Evolutionary conservation across 2,329 filamentous ascomycete genomes (phyloP), one percentile per base, ranked within the genome.

Genomic region (Passalora sequoiae): DNA sequence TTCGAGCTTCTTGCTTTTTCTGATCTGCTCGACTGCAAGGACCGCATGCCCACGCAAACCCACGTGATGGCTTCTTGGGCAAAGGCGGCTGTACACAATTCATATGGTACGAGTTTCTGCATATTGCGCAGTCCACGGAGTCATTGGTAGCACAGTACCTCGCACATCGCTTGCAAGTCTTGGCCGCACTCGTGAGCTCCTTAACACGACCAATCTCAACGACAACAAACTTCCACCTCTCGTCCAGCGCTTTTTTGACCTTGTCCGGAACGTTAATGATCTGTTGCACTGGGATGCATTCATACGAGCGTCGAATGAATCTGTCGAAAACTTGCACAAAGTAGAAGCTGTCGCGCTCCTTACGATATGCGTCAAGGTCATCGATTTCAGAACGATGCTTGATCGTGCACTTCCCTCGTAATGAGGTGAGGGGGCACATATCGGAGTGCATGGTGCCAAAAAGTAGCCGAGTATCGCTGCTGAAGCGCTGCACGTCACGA

Each of bases 401-500:
- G 65, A 98, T 92, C 53, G 83, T 80, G 67, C 91, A 97, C 70
- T 94, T 95, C 55, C 92, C 92, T 60, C 92, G 87, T 56, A 98
- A 74, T 33, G 92, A 88, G 38, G 89, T 89, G 59, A 98, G 75
- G 45, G 92, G 92, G 64, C 88, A 94, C 50, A 89, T 84, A 71
- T 98, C 92, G 19, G 92, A 97, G 68, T 98, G 92, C 92, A 98
- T 98, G 21, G 92, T 95, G 50, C 89, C 91, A 68, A 91, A 96
- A 40, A 98, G 81, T 59, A 91, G 75, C 50, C 92, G 85, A 47
- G 86, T 91, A 72, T 98, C 92, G 64, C 86, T 84, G 56, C 86
- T 84, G 69, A 89, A 92, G 57, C 89, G 86, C 55, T 87, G 86
- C 61, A 97, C 94, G 69, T 98, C 92, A 67, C 92, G 89, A 44